Evolutionary conservation across 2,329 filamentous ascomycete species (phyloP).

Genomic region (Trichoderma semiorbis): DNA sequence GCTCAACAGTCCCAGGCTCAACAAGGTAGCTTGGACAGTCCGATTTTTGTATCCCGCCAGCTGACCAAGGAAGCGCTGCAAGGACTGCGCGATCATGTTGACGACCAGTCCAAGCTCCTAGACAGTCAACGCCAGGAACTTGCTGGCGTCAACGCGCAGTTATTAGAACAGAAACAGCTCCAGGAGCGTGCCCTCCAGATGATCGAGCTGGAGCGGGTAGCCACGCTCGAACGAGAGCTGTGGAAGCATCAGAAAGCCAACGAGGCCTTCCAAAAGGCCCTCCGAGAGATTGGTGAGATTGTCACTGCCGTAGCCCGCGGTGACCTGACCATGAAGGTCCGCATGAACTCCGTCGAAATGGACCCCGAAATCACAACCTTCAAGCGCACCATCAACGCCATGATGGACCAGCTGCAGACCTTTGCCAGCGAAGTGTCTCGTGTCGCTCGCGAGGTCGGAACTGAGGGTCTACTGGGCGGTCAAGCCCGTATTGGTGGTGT

Average conservation of each 20-base stretch:
- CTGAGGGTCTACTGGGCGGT: constrained; percentile 88
- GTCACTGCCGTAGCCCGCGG: constrained; percentile 94
- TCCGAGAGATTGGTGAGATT: constrained; percentile 95
- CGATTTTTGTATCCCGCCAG: constrained; percentile 40
- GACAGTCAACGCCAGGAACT: constrained; percentile 84
- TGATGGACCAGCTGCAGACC: constrained; percentile 97
- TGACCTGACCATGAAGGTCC: constrained; percentile 93
- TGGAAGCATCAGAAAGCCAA: constrained; percentile 98
- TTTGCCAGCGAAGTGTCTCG: constrained; percentile 96
- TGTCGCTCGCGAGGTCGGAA: constrained; percentile 92
- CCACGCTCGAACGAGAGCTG: constrained; percentile 84
- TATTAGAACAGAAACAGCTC: constrained; percentile 79
- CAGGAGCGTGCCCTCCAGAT: constrained; percentile 76
- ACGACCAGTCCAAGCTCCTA: constrained; percentile 90
- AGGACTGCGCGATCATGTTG: constrained; percentile 83
- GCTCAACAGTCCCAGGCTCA: constrained; percentile 39
- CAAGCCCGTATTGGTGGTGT: constrained; percentile 93
- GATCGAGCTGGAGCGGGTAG: constrained; percentile 83
- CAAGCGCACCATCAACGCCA: constrained; percentile 97
- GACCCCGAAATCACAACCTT: constrained; percentile 97
- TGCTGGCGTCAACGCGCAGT: constrained; percentile 77
- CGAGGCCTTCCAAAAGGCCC: constrained; percentile 94
- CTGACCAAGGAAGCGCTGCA: constrained; percentile 80
- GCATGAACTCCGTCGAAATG: constrained; percentile 94
- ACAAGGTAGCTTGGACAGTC: constrained; percentile 40